These are phyloP conservation scores for Zopfochytrium polystomum DNA, from an alignment of 371 early-diverging fungal genomes.

Conservation along the genomic window DNA sequence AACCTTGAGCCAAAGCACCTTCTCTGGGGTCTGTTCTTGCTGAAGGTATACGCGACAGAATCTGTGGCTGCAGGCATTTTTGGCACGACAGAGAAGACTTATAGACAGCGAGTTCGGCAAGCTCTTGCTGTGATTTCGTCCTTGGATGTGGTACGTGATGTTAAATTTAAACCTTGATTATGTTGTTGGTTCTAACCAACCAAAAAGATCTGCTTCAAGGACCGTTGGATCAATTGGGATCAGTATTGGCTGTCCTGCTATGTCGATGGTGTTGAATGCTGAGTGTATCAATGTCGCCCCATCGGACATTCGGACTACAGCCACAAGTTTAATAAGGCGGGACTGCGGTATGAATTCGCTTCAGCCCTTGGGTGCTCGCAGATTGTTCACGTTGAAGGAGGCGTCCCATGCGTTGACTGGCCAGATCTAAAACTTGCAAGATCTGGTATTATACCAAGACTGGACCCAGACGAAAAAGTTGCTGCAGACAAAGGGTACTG, in stretches of 20 bases:
- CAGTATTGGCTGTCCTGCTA: slow-evolving; percentile 3
- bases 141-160: background rate
- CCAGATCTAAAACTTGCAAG: slow-evolving; percentile 9
- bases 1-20: slow-evolving; percentile 1
- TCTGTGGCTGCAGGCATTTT: background rate
- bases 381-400: slow-evolving; percentile 7
- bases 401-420: slow-evolving; percentile 2
- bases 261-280: slow-evolving; percentile 11
- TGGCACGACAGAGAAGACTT: background rate
- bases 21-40: slow-evolving; percentile 13
- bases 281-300: slow-evolving; percentile 4
- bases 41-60: slow-evolving; percentile 11
- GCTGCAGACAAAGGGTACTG: slow-evolving; percentile 16
- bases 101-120: background rate
- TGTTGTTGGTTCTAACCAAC: background rate
- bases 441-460: background rate
- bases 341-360: slow-evolving; percentile 2
- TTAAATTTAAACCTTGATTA: background rate
- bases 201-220: slow-evolving; percentile 5
- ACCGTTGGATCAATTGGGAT: slow-evolving; percentile 8
- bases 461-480: slow-evolving; percentile 1
- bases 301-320: slow-evolving; percentile 6
- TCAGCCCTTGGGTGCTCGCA: slow-evolving; percentile 9
- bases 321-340: slow-evolving; percentile 10
- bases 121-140: background rate